Evolutionary conservation across 2,329 filamentous ascomycete genomes (phyloP).

Genomic region (Lachnellula arida): DNA sequence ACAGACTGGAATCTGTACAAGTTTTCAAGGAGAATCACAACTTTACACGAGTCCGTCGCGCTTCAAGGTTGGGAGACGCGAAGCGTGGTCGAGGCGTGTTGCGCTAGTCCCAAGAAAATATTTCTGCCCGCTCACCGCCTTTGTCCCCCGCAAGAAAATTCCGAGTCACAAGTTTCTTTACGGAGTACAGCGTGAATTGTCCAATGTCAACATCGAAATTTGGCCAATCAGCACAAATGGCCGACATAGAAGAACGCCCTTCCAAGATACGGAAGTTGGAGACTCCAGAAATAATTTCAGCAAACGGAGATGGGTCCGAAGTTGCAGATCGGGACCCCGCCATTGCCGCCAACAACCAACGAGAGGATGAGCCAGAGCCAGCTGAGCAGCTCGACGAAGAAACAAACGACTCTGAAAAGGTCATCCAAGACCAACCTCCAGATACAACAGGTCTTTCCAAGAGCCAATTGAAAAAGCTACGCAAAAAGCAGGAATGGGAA

Average conservation of each 20-base stretch:
- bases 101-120: slow-evolving; percentile 4
- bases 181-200: background rate
- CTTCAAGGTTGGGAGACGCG: slow-evolving; percentile 10
- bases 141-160: slow-evolving; percentile 4
- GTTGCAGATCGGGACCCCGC: background rate
- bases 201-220: background rate
- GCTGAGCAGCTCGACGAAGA: background rate
- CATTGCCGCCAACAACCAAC: background rate
- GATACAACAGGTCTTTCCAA: slow-evolving; percentile 58
- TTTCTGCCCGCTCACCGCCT: slow-evolving; percentile 3
- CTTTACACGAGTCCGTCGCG: background rate
- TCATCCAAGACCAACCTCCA: slow-evolving; percentile 6
- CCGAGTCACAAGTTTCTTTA: slow-evolving; percentile 8
- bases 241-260: slow-evolving; percentile 27
- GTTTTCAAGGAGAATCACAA: background rate
- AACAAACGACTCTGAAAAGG: background rate
- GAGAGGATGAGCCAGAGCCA: slow-evolving; percentile 1
- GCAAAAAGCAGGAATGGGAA: slow-evolving; percentile 70
- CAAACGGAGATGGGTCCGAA: background rate
- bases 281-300: slow-evolving; percentile 3
- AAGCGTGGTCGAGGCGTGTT: slow-evolving; percentile 1
- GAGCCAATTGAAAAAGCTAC: slow-evolving; percentile 76
- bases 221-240: slow-evolving; percentile 17
- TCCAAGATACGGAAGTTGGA: slow-evolving; percentile 29
- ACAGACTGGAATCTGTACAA: background rate